Evolutionary conservation across 2,329 filamentous ascomycete genomes (phyloP), one percentile per base, ranked within the genome.

Genomic region (Fusarium verrucosum): DNA sequence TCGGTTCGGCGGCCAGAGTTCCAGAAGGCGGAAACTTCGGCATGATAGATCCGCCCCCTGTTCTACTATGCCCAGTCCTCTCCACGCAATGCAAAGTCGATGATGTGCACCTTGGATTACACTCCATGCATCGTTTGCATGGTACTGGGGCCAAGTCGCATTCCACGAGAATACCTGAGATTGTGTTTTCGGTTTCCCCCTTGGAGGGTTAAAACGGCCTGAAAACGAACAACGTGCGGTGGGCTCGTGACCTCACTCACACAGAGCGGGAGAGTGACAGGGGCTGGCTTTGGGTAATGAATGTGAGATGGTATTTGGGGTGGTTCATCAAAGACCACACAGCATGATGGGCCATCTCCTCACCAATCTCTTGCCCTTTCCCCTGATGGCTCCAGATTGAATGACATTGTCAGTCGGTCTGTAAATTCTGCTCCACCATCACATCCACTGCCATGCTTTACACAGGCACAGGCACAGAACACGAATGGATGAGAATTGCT

Each of bases 211-310:
- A 35, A 51, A 28, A 33, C 9, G 14, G 19, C 20, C 22, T 25
- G 54, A 51, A 50, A 44, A 42, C 42, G 41, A 57, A 40, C 51
- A 55, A 44, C 33, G 23, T 35, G 20, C 28, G 25, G 22, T 40
- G 49, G 37, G 26, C 68, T 69, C 58, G 68, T 70, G 68, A 70
- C 68, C 68, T 57, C 41, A 45, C 57, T 49, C 33, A 47, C 40
- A n/a, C n/a, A n/a, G 42, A 49, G 40, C 60, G 55, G 41, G 46
- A 53, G 38, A 66, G 51, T 68, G 61, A 61, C 52, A 62, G 64
- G 37, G 63, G 52, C 45, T 50, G 26, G 42, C 41, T 45, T 37
- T 43, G 36, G 38, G 42, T 43, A 6, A 10, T 6, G 10, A 58
- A 44, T 30, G 36, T 28, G 19, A 62, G 55, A 46, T 44, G 36